phyloP scores from a whole-genome alignment of 306 rosid species.

The Delonix regia region DNA sequence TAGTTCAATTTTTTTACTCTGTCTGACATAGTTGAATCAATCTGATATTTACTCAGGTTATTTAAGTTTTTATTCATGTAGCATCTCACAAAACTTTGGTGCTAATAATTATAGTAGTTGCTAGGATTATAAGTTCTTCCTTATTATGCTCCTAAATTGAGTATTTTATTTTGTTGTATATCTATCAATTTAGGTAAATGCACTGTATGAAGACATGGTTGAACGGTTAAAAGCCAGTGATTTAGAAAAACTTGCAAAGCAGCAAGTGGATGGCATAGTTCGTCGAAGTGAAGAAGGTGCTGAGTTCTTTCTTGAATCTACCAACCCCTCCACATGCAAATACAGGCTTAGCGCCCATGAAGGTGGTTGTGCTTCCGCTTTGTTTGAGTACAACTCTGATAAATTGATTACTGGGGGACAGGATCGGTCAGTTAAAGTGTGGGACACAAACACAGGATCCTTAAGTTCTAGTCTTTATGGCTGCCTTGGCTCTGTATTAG shows the following conservation, averaged over 20 bases:
- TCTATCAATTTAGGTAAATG: slow-evolving; percentile 68
- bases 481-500: slow-evolving; percentile 94
- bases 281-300: slow-evolving; percentile 97
- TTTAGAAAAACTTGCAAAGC: slow-evolving; percentile 86
- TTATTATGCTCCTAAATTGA: slow-evolving; percentile 21
- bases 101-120: slow-evolving; percentile 19
- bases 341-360: slow-evolving; percentile 81
- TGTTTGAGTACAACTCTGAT: slow-evolving; percentile 78
- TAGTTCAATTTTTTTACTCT: slow-evolving; percentile 24
- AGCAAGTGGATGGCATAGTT: slow-evolving; percentile 98
- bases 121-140: not conserved
- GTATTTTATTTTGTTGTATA: slow-evolving; percentile 24
- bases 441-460: slow-evolving; percentile 88
- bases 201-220: slow-evolving; percentile 86
- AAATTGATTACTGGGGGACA: slow-evolving; percentile 93
- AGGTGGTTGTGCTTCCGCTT: slow-evolving; percentile 88
- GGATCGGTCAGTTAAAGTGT: slow-evolving; percentile 79
- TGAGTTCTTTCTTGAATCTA: slow-evolving; percentile 77
- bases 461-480: slow-evolving; percentile 66
- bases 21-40: not conserved
- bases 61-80: slow-evolving; percentile 12
- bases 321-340: slow-evolving; percentile 74
- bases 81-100: slow-evolving; percentile 9
- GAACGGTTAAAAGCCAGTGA: slow-evolving; percentile 79
- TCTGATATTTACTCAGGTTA: slow-evolving; percentile 25